Conservation (phyloP, 495 filamentous ascomycete genomes). For the Podospora pseudocomata region DNA sequence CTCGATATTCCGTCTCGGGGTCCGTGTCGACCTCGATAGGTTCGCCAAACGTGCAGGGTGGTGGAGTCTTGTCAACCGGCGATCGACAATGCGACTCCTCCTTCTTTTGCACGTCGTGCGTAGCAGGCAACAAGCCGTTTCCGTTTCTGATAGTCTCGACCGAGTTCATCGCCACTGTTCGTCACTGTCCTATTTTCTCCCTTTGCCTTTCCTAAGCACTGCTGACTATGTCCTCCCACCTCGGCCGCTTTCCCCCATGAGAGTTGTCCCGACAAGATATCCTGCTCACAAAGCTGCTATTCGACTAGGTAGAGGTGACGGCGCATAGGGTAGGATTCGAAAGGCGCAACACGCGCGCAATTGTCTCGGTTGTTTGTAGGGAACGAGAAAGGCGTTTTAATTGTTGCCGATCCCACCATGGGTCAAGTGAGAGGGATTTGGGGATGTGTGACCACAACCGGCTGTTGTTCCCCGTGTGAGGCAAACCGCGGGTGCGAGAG, state of each 20-base stretch:
- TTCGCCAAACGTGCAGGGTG: not conserved
- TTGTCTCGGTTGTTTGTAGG: not conserved
- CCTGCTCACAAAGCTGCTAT: not conserved
- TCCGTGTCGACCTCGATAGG: not conserved
- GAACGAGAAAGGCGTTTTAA: not conserved
- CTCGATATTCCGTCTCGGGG: not conserved
- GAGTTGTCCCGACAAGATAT: not conserved
- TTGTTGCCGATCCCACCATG: not conserved
- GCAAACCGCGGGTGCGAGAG: not conserved
- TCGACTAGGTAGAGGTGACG: conserved; percentile 1
- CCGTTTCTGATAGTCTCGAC: not conserved
- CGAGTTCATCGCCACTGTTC: not conserved
- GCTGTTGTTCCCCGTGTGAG: not conserved
- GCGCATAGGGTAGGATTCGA: not conserved
- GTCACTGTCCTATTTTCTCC: not conserved
- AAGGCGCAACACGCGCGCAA: not conserved
- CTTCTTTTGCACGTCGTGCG: not conserved
- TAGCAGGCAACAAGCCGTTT: not conserved
- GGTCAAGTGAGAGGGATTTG: not conserved
- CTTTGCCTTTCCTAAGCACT: not conserved
- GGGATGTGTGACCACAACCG: not conserved
- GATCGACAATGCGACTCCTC: not conserved
- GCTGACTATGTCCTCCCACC: not conserved
- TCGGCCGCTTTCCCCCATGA: not conserved
- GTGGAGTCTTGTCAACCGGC: not conserved